phyloP scores from a whole-genome alignment of 345 rosid genomes.

The Noccaea caerulescens region DNA sequence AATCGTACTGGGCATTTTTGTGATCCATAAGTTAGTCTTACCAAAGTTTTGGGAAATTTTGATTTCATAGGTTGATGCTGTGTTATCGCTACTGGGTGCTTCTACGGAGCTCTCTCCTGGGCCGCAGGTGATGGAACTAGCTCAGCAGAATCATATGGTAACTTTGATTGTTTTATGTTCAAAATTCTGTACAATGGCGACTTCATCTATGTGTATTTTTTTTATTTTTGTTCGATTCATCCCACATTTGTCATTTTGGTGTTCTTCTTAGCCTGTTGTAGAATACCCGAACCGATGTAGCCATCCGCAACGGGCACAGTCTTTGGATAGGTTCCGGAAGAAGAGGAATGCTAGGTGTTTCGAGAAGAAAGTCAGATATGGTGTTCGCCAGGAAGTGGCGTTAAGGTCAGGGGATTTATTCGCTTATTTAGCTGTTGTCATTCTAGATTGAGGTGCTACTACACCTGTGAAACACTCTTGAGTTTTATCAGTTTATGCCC shows the following conservation, averaged over 20 bases:
- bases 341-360: slow-evolving; percentile 92
- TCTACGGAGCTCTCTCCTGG: slow-evolving; percentile 69
- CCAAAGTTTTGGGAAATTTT: neutral
- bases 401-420: slow-evolving; percentile 58
- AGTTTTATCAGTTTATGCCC: neutral
- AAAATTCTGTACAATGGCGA: neutral
- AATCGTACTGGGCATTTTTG: neutral
- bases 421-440: neutral
- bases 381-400: slow-evolving; percentile 97
- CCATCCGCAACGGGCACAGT: slow-evolving; percentile 88
- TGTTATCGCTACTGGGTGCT: slow-evolving; percentile 73
- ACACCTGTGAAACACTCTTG: slow-evolving; percentile 10
- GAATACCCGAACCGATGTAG: slow-evolving; percentile 68
- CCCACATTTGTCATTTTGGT: slow-evolving; percentile 7
- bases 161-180: neutral
- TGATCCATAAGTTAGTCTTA: neutral
- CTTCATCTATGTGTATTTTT: slow-evolving; percentile 2
- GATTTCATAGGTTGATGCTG: slow-evolving; percentile 74
- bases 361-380: slow-evolving; percentile 92
- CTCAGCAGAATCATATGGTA: slow-evolving; percentile 49
- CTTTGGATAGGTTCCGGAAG: slow-evolving; percentile 83
- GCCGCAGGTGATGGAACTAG: slow-evolving; percentile 57
- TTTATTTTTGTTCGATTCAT: neutral
- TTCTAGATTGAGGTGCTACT: neutral
- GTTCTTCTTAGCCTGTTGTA: slow-evolving; percentile 49